Evolutionary conservation across 1,139 yeast genomes (phyloP).

Genomic region (Scheffersomyces quercinus): DNA sequence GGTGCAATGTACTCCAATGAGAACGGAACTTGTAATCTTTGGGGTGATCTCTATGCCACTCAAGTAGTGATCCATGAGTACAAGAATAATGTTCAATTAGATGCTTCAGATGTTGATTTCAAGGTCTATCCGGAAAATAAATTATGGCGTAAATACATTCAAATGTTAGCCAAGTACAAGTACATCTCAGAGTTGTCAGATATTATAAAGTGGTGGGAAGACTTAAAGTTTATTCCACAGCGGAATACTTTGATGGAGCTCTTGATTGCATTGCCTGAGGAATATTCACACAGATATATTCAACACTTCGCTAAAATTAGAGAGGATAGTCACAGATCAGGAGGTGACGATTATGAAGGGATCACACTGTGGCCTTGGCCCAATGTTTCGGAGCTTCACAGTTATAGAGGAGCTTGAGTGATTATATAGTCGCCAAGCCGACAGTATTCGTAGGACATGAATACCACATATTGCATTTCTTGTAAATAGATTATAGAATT

Average conservation of each 20-base stretch:
- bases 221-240: constrained; percentile 48
- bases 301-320: constrained; percentile 34
- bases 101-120: constrained; percentile 21
- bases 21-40: constrained; percentile 23
- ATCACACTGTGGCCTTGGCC: constrained; percentile 15
- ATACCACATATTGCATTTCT: too few species aligned
- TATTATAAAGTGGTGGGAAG: constrained; percentile 60
- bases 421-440: too few species aligned
- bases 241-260: constrained; percentile 35
- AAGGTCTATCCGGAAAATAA: constrained; percentile 44
- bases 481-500: too few species aligned
- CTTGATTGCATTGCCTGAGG: constrained; percentile 41
- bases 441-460: too few species aligned
- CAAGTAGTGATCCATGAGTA: constrained; percentile 65
- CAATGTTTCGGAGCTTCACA: constrained; percentile 3
- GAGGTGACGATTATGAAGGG: background rate
- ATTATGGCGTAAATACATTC: constrained; percentile 55
- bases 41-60: constrained; percentile 57
- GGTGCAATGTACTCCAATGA: constrained; percentile 28
- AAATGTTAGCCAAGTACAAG: constrained; percentile 46
- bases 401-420: background rate
- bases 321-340: constrained; percentile 9
- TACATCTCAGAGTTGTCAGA: constrained; percentile 52
- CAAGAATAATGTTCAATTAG: constrained; percentile 30
- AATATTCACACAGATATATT: constrained; percentile 40